Conservation (phyloP, 139 green algal species). For the Pedinophyceae sp. region DNA sequence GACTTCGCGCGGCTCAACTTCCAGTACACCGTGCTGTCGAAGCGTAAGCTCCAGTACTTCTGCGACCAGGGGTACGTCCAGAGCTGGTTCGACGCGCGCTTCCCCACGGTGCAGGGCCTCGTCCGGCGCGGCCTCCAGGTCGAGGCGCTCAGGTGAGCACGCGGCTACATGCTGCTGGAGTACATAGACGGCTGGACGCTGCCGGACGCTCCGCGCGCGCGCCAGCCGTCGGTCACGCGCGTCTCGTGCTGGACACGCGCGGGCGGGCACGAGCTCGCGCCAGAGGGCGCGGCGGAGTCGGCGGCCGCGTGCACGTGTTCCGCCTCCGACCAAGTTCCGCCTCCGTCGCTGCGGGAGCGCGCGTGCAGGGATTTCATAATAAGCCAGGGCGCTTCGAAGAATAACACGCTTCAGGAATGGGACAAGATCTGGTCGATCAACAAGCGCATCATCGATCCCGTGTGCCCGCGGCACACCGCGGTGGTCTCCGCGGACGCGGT, state of each 20-base stretch:
- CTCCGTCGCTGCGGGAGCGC: no score
- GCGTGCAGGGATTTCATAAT: conserved; percentile 87
- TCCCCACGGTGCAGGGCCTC: conserved; percentile 94
- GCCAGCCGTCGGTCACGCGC: no score
- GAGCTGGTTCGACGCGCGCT: conserved; percentile 85
- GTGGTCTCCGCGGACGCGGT: conserved; percentile 20
- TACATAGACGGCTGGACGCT: no score
- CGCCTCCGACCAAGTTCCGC: no score
- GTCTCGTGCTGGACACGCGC: no score
- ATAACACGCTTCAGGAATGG: conserved; percentile 79
- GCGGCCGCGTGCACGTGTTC: no score
- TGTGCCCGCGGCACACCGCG: conserved; percentile 66
- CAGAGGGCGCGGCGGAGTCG: no score
- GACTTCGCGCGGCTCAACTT: conserved; percentile 77
- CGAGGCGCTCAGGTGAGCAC: no score
- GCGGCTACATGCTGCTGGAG: no score
- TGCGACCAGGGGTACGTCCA: conserved; percentile 71
- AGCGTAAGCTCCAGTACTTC: conserved; percentile 95
- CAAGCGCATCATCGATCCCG: conserved; percentile 76
- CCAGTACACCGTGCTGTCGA: conserved; percentile 71
- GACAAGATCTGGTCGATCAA: conserved; percentile 99
- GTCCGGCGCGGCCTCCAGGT: conserved; percentile 56
- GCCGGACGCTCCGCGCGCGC: no score
- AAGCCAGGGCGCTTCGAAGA: conserved; percentile 78
- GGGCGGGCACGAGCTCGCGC: no score